phyloP scores from a whole-genome alignment of 345 rosid genomes.

The Murraya paniculata region DNA sequence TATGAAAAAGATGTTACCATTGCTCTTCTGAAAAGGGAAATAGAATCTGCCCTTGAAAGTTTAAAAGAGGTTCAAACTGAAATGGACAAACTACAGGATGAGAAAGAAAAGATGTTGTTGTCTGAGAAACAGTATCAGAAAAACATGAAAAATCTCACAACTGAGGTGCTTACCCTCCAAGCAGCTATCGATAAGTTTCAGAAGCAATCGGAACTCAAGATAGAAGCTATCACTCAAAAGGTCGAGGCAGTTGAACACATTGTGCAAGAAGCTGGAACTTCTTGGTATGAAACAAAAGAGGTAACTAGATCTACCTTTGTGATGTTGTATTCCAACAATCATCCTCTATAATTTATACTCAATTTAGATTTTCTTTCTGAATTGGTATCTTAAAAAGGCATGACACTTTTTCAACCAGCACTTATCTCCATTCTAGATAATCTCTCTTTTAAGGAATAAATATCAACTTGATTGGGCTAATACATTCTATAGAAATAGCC shows the following conservation, averaged over 20 bases:
- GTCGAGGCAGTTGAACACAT: slow-evolving; percentile 39
- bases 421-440: background rate
- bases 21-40: slow-evolving; percentile 66
- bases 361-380: background rate
- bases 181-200: slow-evolving; percentile 44
- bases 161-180: slow-evolving; percentile 50
- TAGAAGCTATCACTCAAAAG: slow-evolving; percentile 45
- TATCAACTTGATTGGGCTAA: background rate
- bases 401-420: background rate
- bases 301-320: slow-evolving; percentile 24
- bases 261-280: slow-evolving; percentile 37
- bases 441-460: background rate
- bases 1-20: slow-evolving; percentile 52
- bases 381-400: background rate
- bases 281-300: slow-evolving; percentile 52
- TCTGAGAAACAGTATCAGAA: slow-evolving; percentile 54
- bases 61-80: slow-evolving; percentile 68
- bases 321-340: background rate
- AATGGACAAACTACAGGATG: slow-evolving; percentile 52
- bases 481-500: background rate
- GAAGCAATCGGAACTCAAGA: slow-evolving; percentile 45
- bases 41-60: slow-evolving; percentile 71
- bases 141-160: slow-evolving; percentile 41
- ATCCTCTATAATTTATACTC: background rate
- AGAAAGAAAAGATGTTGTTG: slow-evolving; percentile 58